These are phyloP conservation scores for Prunella vulgaris DNA, from an alignment of 257 asterid species.

Conservation along the genomic window DNA sequence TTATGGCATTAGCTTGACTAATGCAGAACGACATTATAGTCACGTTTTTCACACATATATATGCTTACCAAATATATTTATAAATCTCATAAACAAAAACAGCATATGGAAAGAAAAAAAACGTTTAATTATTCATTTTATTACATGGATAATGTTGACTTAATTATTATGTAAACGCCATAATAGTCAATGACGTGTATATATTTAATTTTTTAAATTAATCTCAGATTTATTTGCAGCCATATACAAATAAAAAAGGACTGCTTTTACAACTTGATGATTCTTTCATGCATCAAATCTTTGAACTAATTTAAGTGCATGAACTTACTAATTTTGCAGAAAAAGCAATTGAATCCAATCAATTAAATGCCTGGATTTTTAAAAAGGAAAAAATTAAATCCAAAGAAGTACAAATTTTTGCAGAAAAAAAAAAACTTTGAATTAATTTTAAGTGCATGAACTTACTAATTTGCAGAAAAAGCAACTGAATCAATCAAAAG, in stretches of 20 bases:
- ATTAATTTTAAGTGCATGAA: neutral
- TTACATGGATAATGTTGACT: neutral
- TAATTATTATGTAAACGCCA: neutral
- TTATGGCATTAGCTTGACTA: neutral
- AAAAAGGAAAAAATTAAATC: neutral
- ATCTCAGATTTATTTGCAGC: constrained; percentile 6
- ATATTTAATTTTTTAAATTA: neutral
- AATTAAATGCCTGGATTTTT: neutral
- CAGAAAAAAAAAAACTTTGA: neutral
- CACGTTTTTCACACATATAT: neutral
- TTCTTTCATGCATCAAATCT: neutral
- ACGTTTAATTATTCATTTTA: neutral
- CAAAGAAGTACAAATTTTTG: neutral
- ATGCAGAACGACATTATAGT: neutral
- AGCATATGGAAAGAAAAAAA: neutral
- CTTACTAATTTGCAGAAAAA: neutral
- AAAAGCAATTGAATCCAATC: neutral
- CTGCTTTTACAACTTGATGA: neutral
- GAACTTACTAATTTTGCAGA: neutral
- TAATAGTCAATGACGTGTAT: neutral
- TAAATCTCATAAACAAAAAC: too few relatives aligned
- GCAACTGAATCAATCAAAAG: neutral
- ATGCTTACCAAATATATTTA: neutral
- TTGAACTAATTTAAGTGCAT: neutral
- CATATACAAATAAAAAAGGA: neutral